Base-by-base conservation (phyloP, 108 stramenopile species). In the Epithemia pelagica region DNA sequence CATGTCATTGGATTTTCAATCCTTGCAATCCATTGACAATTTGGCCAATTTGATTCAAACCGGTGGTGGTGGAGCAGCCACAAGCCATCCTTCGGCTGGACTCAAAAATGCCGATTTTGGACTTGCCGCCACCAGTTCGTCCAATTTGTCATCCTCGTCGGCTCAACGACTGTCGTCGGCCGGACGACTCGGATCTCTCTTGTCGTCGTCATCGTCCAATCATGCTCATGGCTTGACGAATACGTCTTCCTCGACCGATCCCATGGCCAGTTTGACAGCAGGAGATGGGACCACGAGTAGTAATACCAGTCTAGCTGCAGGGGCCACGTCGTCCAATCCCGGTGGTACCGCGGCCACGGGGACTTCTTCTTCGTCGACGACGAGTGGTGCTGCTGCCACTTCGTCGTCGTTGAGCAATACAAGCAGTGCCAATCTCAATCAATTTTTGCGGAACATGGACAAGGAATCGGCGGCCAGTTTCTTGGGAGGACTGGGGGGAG, bases 21-120 rank as follows among this genome's bases (percentile, higher is more conserved):
- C 76, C 25, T 71, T 94, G 56, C 92, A 94, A 71, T 85, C 83
- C 60, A 90, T 94, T 73, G 91, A 92, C 64, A 89, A 93, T 63
- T 70, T 90, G 19, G 87, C 91, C n/a, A 93, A 87, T 59, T 65
- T 90, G 37, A 86, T 90, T 32, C 84, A 89, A 62, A 78, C 69
- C 18, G 74, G 79, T 32, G 70, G 76, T 0, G 64, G 52, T 2
- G 80, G 76, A 20, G 53, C 53, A 58, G 67, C 74, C 28, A 74
- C 60, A 55, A 73, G 79, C 51, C 37, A 63, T 25, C 82, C 91
- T 15, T 71, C 75, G 25, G 78, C 72, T 64, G 83, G 85, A n/a
- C 82, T 88, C 78, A 90, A 86, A 76, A 93, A 93, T 65, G 73
- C 78, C 2, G 79, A 78, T 20, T 59, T 52, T 61, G 64, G 64